Base-by-base conservation (phyloP, 441 rosid genomes). In the Corymbia calophylla region DNA sequence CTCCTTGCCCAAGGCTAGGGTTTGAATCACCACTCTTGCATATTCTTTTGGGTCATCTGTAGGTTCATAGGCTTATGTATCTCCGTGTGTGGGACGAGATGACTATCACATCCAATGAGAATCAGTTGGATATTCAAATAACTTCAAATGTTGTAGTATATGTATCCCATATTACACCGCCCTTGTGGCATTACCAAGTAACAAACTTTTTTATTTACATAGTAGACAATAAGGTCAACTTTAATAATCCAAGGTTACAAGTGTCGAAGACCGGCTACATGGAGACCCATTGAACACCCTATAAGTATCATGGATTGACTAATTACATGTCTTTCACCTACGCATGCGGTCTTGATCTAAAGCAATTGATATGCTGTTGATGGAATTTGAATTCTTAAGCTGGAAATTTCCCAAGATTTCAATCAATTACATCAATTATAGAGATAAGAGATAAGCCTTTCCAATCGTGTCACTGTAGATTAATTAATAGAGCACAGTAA, bases 371-470 rank as follows among this genome's bases (percentile, higher is more conserved):
- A 25, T 58, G 25, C 64, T 9, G 15, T 44, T 3, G 3, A 77
- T 39, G 27, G 13, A 23, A 39, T 77, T 73, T 77, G 23, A 44
- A 77, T 39, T 77, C 44, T 44, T 3, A 17, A 77, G 84, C n/a
- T 0, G 15, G 7, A 73, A 39, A 73, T 21, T 14, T 7, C 17
- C 1, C 9, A 0, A 23, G 14, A 77, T 8, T 3, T 39, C n/a
- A 39, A 77, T 77, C 84, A 12, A 77, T 39, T 77, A 39, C 49
- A 77, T 47, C 29, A 44, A 21, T 39, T 3, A 4, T 39, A 73
- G 16, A 23, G 14, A 44, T 39, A 73, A 73, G 49, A 73, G 29
- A 73, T 73, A 7, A 73, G 49, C 29, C 5, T 29, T 21, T 73
- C 27, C 49, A 73, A 39, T 21, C 17, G 2, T 35, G 13, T 39